Base-by-base conservation (phyloP, 2,329 filamentous ascomycete species). In the Leptographium lundbergii region DNA sequence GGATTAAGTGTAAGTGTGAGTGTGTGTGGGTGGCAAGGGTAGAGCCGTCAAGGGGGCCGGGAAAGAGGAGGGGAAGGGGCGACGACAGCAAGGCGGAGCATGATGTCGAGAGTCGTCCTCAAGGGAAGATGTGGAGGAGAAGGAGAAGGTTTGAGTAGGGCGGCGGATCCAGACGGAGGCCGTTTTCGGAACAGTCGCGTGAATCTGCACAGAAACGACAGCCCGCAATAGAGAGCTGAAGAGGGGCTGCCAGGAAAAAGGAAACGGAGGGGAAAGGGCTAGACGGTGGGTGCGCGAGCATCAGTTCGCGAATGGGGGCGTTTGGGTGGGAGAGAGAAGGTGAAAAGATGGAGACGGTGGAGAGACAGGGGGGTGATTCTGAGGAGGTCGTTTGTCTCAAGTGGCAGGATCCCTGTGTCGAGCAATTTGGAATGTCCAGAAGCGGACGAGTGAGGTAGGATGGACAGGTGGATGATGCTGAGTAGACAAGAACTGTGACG, bases 161-260 rank as follows among this genome's bases (percentile, higher is more conserved):
- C 65, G 65, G 65, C 62, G 62, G 65, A 59, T 61, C 64, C 63
- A 61, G 65, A 61, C 61, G 58, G 61, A 50, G 53, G 57, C 67
- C 67, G 64, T 63, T 69, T 70, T 67, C 66, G 68, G 67, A 67
- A 67, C 61, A 32, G 51, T 54, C 13, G 25, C 14, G 52, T 6
- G 32, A 36, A 27, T 27, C n/a, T 39, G 54, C 47, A 24, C 22
- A 50, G 42, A 47, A 47, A 47, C 17, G 17, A 47, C 42, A 3
- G 1, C 42, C n/a, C 42, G 42, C 42, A 47, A 47, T 19, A 6
- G n/a, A 50, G 22, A 25, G 47, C 47, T 50, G 47, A 50, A 22
- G 48, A 14, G 13, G 47, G n/a, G 1, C 7, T 13, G 47, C 24
- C 6, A 25, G 22, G 47, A 24, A 11, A 22, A 24, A 4, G 13